phyloP scores from a whole-genome alignment of 2,329 filamentous ascomycete genomes.

The Colletotrichum sp. region DNA sequence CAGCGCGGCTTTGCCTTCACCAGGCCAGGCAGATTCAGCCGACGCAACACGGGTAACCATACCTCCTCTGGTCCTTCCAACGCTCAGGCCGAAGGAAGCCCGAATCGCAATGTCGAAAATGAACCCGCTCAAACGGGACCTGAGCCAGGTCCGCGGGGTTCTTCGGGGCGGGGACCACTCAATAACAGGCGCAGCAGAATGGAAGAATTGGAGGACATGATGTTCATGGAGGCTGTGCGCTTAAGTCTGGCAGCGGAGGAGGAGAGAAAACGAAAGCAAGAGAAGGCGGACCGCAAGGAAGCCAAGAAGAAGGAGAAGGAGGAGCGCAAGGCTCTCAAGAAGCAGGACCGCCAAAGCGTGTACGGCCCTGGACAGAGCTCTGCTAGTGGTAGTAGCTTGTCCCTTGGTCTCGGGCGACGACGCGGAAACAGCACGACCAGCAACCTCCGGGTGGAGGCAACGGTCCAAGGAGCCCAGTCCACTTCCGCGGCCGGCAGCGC shows the following conservation, averaged over 20 bases:
- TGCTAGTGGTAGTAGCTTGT: conserved; percentile 69
- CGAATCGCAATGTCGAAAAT: conserved; percentile 27
- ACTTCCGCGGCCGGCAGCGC: background rate
- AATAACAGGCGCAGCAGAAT: conserved; percentile 58
- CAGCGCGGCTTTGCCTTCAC: conserved; percentile 51
- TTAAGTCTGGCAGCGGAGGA: conserved; percentile 92
- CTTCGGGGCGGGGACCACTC: conserved; percentile 29
- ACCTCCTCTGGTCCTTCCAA: conserved; percentile 27
- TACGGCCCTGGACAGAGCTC: conserved; percentile 49
- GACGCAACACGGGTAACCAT: conserved; percentile 54
- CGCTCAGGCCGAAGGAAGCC: conserved; percentile 34
- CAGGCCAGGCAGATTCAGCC: conserved; percentile 57
- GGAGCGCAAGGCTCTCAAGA: conserved; percentile 78
- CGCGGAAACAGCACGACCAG: conserved; percentile 65
- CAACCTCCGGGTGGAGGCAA: conserved; percentile 63
- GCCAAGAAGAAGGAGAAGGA: conserved; percentile 87
- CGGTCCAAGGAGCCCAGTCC: conserved; percentile 45
- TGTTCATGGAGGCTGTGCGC: conserved; percentile 97
- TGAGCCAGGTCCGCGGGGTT: conserved; percentile 36
- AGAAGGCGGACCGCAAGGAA: conserved; percentile 81
- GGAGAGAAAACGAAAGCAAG: conserved; percentile 84
- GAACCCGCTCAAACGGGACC: conserved; percentile 30
- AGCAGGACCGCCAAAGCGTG: conserved; percentile 47
- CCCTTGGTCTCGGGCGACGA: conserved; percentile 62
- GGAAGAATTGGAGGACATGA: conserved; percentile 94